Base-by-base conservation (phyloP, 768 basidiomycete species). In the Suillus fuscotomentosus region DNA sequence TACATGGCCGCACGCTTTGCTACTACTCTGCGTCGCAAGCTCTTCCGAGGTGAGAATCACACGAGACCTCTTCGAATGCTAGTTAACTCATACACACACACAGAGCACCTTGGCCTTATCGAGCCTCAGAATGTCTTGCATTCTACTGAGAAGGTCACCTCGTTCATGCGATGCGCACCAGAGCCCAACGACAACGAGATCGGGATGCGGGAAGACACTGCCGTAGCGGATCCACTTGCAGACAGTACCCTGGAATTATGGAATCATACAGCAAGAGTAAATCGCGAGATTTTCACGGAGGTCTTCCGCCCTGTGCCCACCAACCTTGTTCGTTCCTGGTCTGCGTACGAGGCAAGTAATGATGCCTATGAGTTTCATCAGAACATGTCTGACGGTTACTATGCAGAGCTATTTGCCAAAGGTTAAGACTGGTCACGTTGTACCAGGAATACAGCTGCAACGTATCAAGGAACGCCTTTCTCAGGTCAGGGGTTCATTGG, bases 21-120 rank as follows among this genome's bases (percentile, higher is more conserved):
- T 0, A 83, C 94, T 2, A 84, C 91, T 0, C 82, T 97, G 53
- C 86, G 97, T 39, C 85, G 95, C 60, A 87, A 88, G 72, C 81
- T 98, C 53, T 97, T 87, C 83, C 84, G 88, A 75, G 92, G 94
- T 92, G 60, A 68, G 76, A 64, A 17, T 14, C 27, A 11, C 53
- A 51, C 43, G 63, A 39, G 67, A 69, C 59, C 63, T 47, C 63
- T 48, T 11, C 24, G 27, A 67, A 36, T 17, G 47, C 47, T 31
- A 38, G 13, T 60, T 70, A 45, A 68, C 65, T 20, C 62, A 65
- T 13, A 36, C 34, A 54, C 75, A 92, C 74, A 92, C 75, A 92
- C 74, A 92, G 94, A 97, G 77, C 90, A 97, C 71, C 84, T 97
- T 56, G 95, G 95, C 38, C 86, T 99, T 53, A 88, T 96, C 39